These are phyloP conservation scores for Adansonia rubrostipa DNA, from an alignment of 441 rosid genomes.

Conservation along the genomic window DNA sequence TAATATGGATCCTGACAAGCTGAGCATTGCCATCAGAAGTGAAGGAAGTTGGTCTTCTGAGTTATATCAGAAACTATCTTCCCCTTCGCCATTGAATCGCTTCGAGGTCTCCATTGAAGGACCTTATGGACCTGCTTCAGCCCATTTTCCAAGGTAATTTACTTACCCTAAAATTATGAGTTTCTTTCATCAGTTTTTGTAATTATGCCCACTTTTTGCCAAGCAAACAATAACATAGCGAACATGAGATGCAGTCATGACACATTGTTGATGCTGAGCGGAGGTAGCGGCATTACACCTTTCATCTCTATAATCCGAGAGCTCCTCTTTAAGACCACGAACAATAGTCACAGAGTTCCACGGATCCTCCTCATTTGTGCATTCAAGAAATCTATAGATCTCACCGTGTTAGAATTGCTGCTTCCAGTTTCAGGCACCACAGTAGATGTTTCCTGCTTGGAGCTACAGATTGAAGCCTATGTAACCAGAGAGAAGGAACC, in stretches of 20 bases:
- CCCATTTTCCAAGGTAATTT: slow-evolving; percentile 41
- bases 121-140: slow-evolving; percentile 57
- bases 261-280: slow-evolving; percentile 50
- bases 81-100: slow-evolving; percentile 32
- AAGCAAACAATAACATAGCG: neutral
- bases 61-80: slow-evolving; percentile 46
- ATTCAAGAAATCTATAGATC: slow-evolving; percentile 47
- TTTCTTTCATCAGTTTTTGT: neutral
- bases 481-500: slow-evolving; percentile 48
- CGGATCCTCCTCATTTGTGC: slow-evolving; percentile 44
- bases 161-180: neutral
- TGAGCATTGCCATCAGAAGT: slow-evolving; percentile 54
- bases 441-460: slow-evolving; percentile 30
- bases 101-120: slow-evolving; percentile 52
- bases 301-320: slow-evolving; percentile 65
- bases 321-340: slow-evolving; percentile 35
- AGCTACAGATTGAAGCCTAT: slow-evolving; percentile 56
- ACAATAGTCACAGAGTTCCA: slow-evolving; percentile 29
- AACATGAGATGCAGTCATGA: slow-evolving; percentile 39
- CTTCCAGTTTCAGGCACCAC: slow-evolving; percentile 36
- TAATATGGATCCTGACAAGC: slow-evolving; percentile 47
- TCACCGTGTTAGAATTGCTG: slow-evolving; percentile 54
- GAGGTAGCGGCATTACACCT: slow-evolving; percentile 65
- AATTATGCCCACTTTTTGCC: neutral
- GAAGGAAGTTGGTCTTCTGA: slow-evolving; percentile 55